Base-by-base conservation (phyloP, 495 filamentous ascomycete species). In the Talaromyces nanjingensis region DNA sequence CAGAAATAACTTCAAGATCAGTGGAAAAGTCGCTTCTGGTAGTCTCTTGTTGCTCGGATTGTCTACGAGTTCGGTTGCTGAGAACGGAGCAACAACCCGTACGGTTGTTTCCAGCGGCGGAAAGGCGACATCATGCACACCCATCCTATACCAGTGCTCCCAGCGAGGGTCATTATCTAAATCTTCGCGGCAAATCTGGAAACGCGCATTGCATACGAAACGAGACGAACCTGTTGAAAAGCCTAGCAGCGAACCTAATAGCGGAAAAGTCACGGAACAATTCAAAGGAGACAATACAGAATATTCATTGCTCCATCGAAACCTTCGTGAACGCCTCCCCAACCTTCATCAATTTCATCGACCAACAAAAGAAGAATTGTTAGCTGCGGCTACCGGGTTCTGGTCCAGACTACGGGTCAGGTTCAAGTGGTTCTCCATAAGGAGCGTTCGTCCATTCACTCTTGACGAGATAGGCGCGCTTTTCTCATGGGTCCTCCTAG, bases 391-490 rank as follows among this genome's bases (percentile, higher is more conserved):
- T 24, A 97, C 86, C 16, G 91, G 93, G 2, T 97, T 97, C 72
- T 91, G 92, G 85, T 89, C 93, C 16, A 84, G 94, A n/a, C 70
- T 97, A 11, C 91, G 89, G 68, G 89, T 98, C 34, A 86, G 91
- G 20, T 97, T 97, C 76, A 98, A 98, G 71, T 98, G 96, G 94
- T 88, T 96, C 65, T 93, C 94, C 18, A 98, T 98, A 69, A 81
- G 93, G 68, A 96, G 92, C 73, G 89, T 89, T 71, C 86, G 94
- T n/a, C 94, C 94, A 2, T 98, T 93, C 81, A 98, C 93, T 74
- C 82, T 87, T 22, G 94, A 98, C 73, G 94, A 98, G 71, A 96
- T 97, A 73, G 86, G 90, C 52, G 96, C 93, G 4, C 91, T 98
- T 67, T 87, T 97, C 53, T 97, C 93, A 2, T 98, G 94, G 93